Conservation (phyloP, 768 basidiomycete species). For the Pleurotus sapidus region DNA sequence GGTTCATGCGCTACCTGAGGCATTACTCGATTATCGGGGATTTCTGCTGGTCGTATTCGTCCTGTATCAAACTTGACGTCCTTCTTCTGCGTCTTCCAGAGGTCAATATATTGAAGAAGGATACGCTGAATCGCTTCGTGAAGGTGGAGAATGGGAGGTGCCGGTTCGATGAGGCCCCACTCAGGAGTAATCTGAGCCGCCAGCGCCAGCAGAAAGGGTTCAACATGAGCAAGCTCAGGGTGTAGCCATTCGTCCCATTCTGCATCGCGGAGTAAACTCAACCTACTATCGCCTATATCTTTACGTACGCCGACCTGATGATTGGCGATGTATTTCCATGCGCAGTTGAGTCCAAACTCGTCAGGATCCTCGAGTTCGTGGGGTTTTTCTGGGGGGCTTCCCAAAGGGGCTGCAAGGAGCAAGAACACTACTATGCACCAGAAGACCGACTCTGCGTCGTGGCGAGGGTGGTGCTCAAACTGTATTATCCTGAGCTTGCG, state of each 20-base stretch:
- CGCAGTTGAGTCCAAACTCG: too few species aligned
- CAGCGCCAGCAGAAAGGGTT: not conserved
- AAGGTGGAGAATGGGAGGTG: not conserved
- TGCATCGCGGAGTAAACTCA: too few species aligned
- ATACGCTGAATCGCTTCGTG: constrained; percentile 8
- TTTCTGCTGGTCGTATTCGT: too few species aligned
- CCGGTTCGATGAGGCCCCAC: not conserved
- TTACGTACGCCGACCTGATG: too few species aligned
- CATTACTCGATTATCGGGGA: too few species aligned
- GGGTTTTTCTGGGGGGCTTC: not conserved
- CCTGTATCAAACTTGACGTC: not conserved
- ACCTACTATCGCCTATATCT: too few species aligned
- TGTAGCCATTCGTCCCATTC: constrained; percentile 3
- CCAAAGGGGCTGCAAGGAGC: not conserved
- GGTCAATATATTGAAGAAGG: not conserved
- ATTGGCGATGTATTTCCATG: too few species aligned
- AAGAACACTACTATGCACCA: constrained; percentile 7
- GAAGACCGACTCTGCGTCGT: constrained; percentile 7
- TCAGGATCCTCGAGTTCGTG: too few species aligned
- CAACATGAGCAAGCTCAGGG: not conserved
- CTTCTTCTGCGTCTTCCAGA: not conserved
- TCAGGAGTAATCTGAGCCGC: not conserved
- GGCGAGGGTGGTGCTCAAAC: not conserved
- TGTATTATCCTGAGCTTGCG: not conserved
- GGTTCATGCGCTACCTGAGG: too few species aligned